Evolutionary conservation across 768 basidiomycete species (phyloP).

Genomic region (Amanita exitialis): DNA sequence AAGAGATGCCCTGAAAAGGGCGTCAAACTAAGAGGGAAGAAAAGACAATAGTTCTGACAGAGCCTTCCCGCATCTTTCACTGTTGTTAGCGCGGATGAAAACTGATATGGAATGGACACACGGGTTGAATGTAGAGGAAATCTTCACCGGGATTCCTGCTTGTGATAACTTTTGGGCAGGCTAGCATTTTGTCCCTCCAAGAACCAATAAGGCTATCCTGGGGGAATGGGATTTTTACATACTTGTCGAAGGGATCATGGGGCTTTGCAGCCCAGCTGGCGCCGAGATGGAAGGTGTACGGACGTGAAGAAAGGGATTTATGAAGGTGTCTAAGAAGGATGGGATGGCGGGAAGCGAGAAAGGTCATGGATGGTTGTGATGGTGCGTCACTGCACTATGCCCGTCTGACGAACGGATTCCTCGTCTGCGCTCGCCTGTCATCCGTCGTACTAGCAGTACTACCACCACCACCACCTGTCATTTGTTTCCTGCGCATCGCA

Average conservation of each 20-base stretch:
- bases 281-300: slow-evolving; percentile 70
- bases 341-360: neutral
- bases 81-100: neutral
- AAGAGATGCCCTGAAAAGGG: slow-evolving; percentile 49
- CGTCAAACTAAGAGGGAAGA: slow-evolving; percentile 17
- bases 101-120: slow-evolving; percentile 20
- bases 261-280: slow-evolving; percentile 75
- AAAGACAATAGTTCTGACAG: slow-evolving; percentile 41
- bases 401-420: neutral
- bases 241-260: slow-evolving; percentile 20
- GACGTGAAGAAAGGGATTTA: slow-evolving; percentile 14
- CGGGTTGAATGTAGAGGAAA: slow-evolving; percentile 57
- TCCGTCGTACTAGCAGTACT: neutral
- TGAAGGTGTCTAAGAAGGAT: neutral
- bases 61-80: slow-evolving; percentile 62
- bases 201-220: slow-evolving; percentile 44
- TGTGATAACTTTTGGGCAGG: slow-evolving; percentile 27
- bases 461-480: neutral
- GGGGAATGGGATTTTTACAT: slow-evolving; percentile 41
- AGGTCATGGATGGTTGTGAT: neutral
- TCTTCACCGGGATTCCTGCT: slow-evolving; percentile 37
- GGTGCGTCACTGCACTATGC: neutral
- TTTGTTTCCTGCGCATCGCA: neutral
- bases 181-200: slow-evolving; percentile 63
- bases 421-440: neutral